phyloP scores from a whole-genome alignment of 2,329 filamentous ascomycete species.

The Falciphora oryzae region DNA sequence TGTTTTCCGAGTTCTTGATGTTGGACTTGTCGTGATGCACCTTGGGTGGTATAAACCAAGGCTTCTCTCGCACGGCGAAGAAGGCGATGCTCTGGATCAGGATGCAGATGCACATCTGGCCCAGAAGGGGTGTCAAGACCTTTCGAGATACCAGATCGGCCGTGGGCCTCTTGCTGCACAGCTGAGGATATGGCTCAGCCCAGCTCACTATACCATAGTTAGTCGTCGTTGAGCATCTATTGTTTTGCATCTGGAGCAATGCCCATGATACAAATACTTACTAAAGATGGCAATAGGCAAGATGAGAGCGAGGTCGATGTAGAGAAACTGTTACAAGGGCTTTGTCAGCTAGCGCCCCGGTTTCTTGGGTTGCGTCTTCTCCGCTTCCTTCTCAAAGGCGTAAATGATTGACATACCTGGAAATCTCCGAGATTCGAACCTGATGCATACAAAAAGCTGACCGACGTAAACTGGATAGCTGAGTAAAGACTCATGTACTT shows the following conservation, averaged over 20 bases:
- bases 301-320: conserved; percentile 89
- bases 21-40: conserved; percentile 75
- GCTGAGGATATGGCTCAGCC: conserved; percentile 73
- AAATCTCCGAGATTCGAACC: conserved; percentile 96
- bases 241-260: conserved; percentile 6
- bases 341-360: background rate
- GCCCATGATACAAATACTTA: conserved; percentile 33
- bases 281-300: conserved; percentile 94
- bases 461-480: conserved; percentile 97
- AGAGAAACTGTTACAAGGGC: conserved; percentile 60
- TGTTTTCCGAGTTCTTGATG: conserved; percentile 89
- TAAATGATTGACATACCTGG: conserved; percentile 46
- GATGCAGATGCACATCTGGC: conserved; percentile 80
- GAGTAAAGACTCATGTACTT: conserved; percentile 99
- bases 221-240: conserved; percentile 1
- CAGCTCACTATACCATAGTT: conserved; percentile 66
- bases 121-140: conserved; percentile 80
- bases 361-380: background rate
- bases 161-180: conserved; percentile 82
- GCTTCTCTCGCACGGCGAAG: conserved; percentile 66
- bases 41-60: conserved; percentile 81
- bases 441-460: conserved; percentile 91
- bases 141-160: conserved; percentile 90
- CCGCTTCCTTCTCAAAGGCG: background rate
- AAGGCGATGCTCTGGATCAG: conserved; percentile 70